Conservation (phyloP, 768 basidiomycete species). For the Sutorius australiensis region DNA sequence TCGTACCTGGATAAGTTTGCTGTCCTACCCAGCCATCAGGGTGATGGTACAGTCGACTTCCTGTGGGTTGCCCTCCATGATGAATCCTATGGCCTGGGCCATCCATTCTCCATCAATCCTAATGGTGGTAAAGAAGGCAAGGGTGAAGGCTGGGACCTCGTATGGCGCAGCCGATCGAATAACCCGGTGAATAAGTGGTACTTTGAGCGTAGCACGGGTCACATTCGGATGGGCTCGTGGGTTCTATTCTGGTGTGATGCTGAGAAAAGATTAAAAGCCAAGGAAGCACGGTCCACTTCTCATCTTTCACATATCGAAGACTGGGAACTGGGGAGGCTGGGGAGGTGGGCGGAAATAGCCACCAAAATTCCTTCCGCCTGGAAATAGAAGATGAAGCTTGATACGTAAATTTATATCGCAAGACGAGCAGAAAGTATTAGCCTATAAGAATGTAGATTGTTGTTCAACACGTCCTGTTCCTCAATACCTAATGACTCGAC, state of each 20-base stretch:
- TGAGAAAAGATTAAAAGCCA: conserved; percentile 75
- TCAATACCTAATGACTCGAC: conserved; percentile 23
- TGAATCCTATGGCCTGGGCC: conserved; percentile 94
- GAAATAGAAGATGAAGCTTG: conserved; percentile 38
- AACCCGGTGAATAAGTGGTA: conserved; percentile 99
- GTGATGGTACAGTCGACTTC: conserved; percentile 98
- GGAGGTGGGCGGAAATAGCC: conserved; percentile 64
- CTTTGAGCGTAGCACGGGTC: conserved; percentile 92
- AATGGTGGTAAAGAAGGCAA: conserved; percentile 89
- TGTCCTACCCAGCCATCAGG: conserved; percentile 90
- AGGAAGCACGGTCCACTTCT: conserved; percentile 59
- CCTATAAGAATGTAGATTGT: conserved; percentile 1
- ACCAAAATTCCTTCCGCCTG: conserved; percentile 76
- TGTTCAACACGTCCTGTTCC: background rate
- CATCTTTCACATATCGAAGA: conserved; percentile 69
- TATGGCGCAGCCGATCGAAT: conserved; percentile 90
- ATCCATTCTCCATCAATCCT: conserved; percentile 90
- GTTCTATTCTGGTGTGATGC: conserved; percentile 98
- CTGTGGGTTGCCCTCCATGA: conserved; percentile 98
- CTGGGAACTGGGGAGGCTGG: conserved; percentile 72
- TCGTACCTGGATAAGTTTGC: conserved; percentile 99
- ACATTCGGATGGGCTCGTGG: conserved; percentile 82
- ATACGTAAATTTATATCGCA: conserved; percentile 15
- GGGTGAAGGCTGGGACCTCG: conserved; percentile 89
- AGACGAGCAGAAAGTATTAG: background rate